These are phyloP conservation scores for Vinca minor DNA, from an alignment of 257 asterid species.

Conservation along the genomic window DNA sequence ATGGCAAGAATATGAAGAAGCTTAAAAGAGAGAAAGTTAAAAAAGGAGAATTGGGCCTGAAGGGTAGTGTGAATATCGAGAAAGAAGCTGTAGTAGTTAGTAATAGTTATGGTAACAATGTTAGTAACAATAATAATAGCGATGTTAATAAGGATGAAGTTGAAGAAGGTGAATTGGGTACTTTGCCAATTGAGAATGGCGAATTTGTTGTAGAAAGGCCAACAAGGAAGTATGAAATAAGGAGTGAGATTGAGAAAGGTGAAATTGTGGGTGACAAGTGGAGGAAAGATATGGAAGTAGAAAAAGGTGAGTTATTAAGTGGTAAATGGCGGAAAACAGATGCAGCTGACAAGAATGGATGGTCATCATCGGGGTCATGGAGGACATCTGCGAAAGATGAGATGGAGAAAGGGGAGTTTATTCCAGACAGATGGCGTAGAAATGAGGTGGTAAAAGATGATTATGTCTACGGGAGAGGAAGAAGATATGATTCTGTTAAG, in stretches of 20 bases:
- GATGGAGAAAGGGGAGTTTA: slow-evolving; percentile 72
- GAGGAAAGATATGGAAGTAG: slow-evolving; percentile 40
- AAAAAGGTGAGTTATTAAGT: slow-evolving; percentile 18
- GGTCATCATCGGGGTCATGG: too few species aligned
- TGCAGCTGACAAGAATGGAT: slow-evolving; percentile 19
- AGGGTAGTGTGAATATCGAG: slow-evolving; percentile 19
- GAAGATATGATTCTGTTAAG: slow-evolving; percentile 54
- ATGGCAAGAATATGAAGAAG: slow-evolving; percentile 24
- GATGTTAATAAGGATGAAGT: slow-evolving; percentile 66
- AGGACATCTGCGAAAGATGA: slow-evolving; percentile 20
- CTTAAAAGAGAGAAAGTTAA: slow-evolving; percentile 26
- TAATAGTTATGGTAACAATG: slow-evolving; percentile 13
- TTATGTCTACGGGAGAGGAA: slow-evolving; percentile 48
- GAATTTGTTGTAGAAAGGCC: slow-evolving; percentile 48
- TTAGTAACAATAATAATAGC: too few species aligned
- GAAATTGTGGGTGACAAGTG: slow-evolving; percentile 52
- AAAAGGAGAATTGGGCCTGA: slow-evolving; percentile 36
- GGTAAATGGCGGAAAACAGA: slow-evolving; percentile 30
- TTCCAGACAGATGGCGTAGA: slow-evolving; percentile 67
- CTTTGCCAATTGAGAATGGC: slow-evolving; percentile 66
- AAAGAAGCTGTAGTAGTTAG: slow-evolving; percentile 19
- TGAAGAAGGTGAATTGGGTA: slow-evolving; percentile 97
- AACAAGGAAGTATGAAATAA: slow-evolving; percentile 42
- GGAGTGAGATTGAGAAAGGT: slow-evolving; percentile 75
- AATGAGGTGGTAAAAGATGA: slow-evolving; percentile 46